Base-by-base conservation (phyloP, 2,329 filamentous ascomycete species). In the Conoideocrella luteorostrata region DNA sequence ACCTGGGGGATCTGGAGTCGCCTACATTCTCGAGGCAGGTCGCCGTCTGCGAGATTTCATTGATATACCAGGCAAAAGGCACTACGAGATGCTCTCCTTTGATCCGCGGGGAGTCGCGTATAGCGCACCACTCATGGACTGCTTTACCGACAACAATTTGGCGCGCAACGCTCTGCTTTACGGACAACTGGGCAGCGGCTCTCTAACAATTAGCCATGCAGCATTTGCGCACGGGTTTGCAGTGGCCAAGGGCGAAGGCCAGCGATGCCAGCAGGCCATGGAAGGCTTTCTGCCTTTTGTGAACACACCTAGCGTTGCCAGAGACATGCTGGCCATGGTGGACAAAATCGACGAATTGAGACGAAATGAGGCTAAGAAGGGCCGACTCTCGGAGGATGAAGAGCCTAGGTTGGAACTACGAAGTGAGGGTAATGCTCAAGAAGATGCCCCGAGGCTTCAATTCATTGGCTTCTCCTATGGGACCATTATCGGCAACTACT, bases 401-500 rank as follows among this genome's bases (percentile, higher is more conserved):
- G 7, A 7, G 7, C 7, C 26, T 13, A 26, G 24, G 15, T 7
- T 1, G 7, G 37, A 39, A n/a, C 17, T 39, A 24, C 28, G 17
- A 7, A 7, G 30, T 12, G 29, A 7, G 34, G 41, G 5, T 22
- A 46, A 43, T 2, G 46, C 51, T 33, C 21, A 41, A 7, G 46
- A 43, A 21, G 38, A 52, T 21, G 39, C 49, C 2, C 48, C 49
- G 4, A 36, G 54, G n/a, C 50, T 75, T 21, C 67, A 69, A 50
- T 77, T 73, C 49, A 69, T 70, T 60, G 72, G 73, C 0, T 66
- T 75, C 41, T 74, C 69, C 4, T 77, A 77, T 18, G 60, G 62
- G 12, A 62, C 59, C 5, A 23, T 61, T 0, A 51, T 65, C 0
- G 62, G 62, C 2, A 63, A 62, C 37, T 59, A 60, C 21, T 63